phyloP scores from a whole-genome alignment of 73 alveolate genomes.

The Paramecium octaurelia region DNA sequence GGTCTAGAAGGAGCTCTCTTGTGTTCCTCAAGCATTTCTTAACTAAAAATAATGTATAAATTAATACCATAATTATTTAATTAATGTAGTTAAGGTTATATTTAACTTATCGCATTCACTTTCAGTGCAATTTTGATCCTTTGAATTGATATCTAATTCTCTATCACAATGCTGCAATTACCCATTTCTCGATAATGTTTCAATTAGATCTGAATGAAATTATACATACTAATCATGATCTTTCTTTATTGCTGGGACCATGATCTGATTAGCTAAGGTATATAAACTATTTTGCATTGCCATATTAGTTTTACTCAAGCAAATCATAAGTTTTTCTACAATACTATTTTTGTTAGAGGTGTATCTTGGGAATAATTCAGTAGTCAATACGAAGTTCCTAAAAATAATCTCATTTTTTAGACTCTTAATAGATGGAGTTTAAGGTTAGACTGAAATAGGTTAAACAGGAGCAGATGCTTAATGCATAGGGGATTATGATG shows the following conservation, averaged over 20 bases:
- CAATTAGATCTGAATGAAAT: conserved; percentile 12
- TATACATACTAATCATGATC: not conserved
- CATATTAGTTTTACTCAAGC: conserved; percentile 29
- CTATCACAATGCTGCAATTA: conserved; percentile 25
- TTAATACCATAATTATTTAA: not conserved
- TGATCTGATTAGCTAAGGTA: not conserved
- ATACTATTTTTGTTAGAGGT: not conserved
- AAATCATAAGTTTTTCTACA: not conserved
- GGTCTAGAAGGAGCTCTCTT: not conserved
- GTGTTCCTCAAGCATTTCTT: not conserved
- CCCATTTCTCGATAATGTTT: not conserved
- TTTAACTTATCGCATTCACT: not conserved
- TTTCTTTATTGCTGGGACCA: not conserved
- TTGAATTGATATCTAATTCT: conserved; percentile 1
- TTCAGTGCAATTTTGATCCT: not conserved
- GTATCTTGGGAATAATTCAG: conserved; percentile 1
- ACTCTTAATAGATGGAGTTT: not conserved
- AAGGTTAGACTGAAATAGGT: not conserved
- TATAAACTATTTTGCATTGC: not conserved
- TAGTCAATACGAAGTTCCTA: conserved; percentile 4
- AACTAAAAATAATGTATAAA: not conserved
- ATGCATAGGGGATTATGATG: not conserved
- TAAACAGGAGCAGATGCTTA: not conserved
- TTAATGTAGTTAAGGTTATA: not conserved
- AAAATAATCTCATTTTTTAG: conserved; percentile 14